Conservation (phyloP, 108 stramenopile species). For the Fistulifera solaris region DNA sequence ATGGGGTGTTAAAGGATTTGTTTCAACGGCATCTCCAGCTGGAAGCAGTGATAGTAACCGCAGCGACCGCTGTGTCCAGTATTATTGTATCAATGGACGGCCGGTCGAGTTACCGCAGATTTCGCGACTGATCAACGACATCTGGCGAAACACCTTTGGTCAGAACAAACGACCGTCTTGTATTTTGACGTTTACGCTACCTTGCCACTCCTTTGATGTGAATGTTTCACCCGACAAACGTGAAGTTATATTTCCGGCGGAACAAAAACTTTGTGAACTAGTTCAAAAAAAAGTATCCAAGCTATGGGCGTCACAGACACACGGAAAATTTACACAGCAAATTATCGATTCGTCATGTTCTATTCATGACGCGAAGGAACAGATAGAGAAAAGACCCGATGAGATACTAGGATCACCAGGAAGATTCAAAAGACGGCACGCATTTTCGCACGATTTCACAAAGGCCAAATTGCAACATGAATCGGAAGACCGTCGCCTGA, state of each 20-base stretch:
- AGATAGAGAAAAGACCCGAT: slow-evolving; percentile 2
- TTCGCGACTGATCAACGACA: slow-evolving; percentile 43
- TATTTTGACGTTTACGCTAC: slow-evolving; percentile 70
- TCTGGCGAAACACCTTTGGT: slow-evolving; percentile 51
- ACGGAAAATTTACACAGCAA: slow-evolving; percentile 40
- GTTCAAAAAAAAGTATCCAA: slow-evolving; percentile 33
- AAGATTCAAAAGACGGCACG: slow-evolving; percentile 34
- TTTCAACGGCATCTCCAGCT: slow-evolving; percentile 64
- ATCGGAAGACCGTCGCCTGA: slow-evolving; percentile 10
- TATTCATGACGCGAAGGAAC: neutral
- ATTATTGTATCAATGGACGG: slow-evolving; percentile 90
- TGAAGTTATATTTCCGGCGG: slow-evolving; percentile 80
- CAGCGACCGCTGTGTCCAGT: slow-evolving; percentile 64
- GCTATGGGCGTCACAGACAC: slow-evolving; percentile 47
- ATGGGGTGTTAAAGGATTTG: slow-evolving; percentile 64
- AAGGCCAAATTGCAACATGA: slow-evolving; percentile 43
- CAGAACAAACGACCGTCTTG: slow-evolving; percentile 75
- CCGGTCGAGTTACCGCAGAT: slow-evolving; percentile 91
- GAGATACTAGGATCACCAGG: neutral
- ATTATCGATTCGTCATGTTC: neutral
- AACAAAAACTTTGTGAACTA: slow-evolving; percentile 37
- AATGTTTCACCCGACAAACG: slow-evolving; percentile 97
- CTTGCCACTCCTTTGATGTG: slow-evolving; percentile 82
- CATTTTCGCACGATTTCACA: slow-evolving; percentile 35
- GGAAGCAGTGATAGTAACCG: slow-evolving; percentile 11